Conservation (phyloP, 139 green algal species). For the Chlorella vulgaris region DNA sequence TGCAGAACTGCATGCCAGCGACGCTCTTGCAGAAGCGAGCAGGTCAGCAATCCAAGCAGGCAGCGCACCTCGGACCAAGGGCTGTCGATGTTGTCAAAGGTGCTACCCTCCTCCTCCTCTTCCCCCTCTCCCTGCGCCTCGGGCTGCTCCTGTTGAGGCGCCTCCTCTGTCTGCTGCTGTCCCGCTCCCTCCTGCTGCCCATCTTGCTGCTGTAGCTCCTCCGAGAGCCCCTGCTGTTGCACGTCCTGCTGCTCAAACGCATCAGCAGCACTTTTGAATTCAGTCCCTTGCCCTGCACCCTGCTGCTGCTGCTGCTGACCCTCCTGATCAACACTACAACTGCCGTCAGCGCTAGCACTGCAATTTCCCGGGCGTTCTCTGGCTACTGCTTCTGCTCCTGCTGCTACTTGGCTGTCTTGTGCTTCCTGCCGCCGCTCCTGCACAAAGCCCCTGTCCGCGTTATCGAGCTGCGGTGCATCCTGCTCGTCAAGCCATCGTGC, state of each 20-base stretch:
- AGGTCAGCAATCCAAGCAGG: not conserved
- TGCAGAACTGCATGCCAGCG: too few species aligned
- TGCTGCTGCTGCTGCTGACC: too few species aligned
- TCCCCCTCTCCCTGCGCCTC: not conserved
- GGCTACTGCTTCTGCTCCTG: not conserved
- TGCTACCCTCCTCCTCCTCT: constrained; percentile 10
- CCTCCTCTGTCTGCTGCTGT: not conserved
- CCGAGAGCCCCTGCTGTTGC: too few species aligned
- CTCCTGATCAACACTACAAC: too few species aligned
- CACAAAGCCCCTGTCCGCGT: too few species aligned
- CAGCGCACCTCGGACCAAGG: constrained; percentile 19
- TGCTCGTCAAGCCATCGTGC: constrained; percentile 37
- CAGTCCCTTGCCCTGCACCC: too few species aligned
- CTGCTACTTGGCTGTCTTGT: too few species aligned
- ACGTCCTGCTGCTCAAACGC: too few species aligned
- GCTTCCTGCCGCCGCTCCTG: not conserved
- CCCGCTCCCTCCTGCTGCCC: not conserved
- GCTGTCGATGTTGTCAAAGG: constrained; percentile 15
- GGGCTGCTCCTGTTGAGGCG: too few species aligned
- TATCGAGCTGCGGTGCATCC: not conserved
- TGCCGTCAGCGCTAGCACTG: too few species aligned
- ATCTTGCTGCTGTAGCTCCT: too few species aligned
- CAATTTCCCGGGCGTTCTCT: not conserved
- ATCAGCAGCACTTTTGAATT: too few species aligned
- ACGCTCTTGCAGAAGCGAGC: not conserved